These are phyloP conservation scores for Citrullus colocynthis DNA, from an alignment of 306 rosid genomes.

Conservation along the genomic window DNA sequence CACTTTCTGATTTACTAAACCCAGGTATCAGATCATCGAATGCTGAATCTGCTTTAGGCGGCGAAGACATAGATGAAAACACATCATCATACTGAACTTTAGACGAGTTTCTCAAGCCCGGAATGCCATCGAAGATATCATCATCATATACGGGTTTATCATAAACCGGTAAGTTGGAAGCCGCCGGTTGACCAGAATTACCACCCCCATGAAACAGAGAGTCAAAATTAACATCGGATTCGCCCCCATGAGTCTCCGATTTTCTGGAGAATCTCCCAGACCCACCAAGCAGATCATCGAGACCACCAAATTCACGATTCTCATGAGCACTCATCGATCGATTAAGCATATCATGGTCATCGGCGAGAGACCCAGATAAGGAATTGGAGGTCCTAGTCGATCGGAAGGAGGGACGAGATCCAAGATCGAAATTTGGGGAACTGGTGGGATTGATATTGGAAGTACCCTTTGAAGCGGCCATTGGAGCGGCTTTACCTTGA, in stretches of 20 bases:
- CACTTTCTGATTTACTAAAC: slow-evolving; percentile 50
- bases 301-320: slow-evolving; percentile 22
- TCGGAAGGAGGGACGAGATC: slow-evolving; percentile 42
- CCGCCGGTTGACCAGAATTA: slow-evolving; percentile 31
- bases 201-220: slow-evolving; percentile 32
- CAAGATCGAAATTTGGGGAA: slow-evolving; percentile 37
- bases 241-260: slow-evolving; percentile 29
- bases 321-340: slow-evolving; percentile 29
- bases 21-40: slow-evolving; percentile 67
- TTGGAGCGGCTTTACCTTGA: slow-evolving; percentile 73
- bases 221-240: slow-evolving; percentile 45
- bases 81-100: slow-evolving; percentile 42
- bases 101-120: slow-evolving; percentile 62
- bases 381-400: slow-evolving; percentile 37
- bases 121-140: slow-evolving; percentile 77
- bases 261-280: slow-evolving; percentile 23
- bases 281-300: slow-evolving; percentile 47
- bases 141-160: slow-evolving; percentile 81
- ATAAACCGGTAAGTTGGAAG: slow-evolving; percentile 40
- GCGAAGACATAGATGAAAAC: slow-evolving; percentile 39
- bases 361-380: slow-evolving; percentile 21
- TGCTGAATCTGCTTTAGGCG: slow-evolving; percentile 31
- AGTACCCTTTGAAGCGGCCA: slow-evolving; percentile 45
- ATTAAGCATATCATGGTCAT: slow-evolving; percentile 39
- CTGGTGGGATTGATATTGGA: slow-evolving; percentile 18